These are phyloP conservation scores for Hanseniaspora uvarum DNA, from an alignment of 1,139 yeast species.

Conservation along the genomic window DNA sequence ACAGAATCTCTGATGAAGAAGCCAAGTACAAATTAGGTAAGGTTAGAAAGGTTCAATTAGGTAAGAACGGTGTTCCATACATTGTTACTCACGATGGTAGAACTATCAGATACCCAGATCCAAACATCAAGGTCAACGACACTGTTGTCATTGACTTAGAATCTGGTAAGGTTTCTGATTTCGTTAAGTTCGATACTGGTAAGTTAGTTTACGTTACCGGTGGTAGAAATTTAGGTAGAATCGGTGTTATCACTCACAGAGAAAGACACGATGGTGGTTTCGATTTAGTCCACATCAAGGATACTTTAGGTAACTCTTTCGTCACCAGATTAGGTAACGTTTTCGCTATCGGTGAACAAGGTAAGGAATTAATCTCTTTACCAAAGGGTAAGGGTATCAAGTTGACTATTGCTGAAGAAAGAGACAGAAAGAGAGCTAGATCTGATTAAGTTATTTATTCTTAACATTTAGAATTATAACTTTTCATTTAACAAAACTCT, in stretches of 20 bases:
- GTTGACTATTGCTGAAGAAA: conserved; percentile 95
- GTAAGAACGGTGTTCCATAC: conserved; percentile 97
- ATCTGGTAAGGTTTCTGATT: conserved; percentile 85
- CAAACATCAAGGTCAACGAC: conserved; percentile 90
- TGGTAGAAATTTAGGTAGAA: conserved; percentile 99
- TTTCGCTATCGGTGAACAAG: conserved; percentile 95
- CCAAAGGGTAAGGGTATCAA: conserved; percentile 99
- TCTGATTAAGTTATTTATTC: conserved; percentile 23
- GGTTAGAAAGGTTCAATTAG: conserved; percentile 95
- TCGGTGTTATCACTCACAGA: conserved; percentile 96
- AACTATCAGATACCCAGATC: conserved; percentile 99
- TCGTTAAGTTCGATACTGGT: conserved; percentile 91
- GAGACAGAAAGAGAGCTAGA: conserved; percentile 96
- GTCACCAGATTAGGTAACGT: conserved; percentile 97
- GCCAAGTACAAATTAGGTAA: conserved; percentile 95
- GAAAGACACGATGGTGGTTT: conserved; percentile 99
- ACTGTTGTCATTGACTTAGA: conserved; percentile 94
- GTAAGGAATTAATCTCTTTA: conserved; percentile 92
- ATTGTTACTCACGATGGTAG: conserved; percentile 99
- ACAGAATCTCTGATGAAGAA: conserved; percentile 98
- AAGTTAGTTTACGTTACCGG: conserved; percentile 95
- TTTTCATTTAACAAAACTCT: background rate
- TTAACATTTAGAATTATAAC: background rate
- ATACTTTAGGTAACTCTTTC: conserved; percentile 91
- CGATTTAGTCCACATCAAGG: conserved; percentile 98